Base-by-base conservation (phyloP, 768 basidiomycete species). In the Tylopilus rubrobrunneus region DNA sequence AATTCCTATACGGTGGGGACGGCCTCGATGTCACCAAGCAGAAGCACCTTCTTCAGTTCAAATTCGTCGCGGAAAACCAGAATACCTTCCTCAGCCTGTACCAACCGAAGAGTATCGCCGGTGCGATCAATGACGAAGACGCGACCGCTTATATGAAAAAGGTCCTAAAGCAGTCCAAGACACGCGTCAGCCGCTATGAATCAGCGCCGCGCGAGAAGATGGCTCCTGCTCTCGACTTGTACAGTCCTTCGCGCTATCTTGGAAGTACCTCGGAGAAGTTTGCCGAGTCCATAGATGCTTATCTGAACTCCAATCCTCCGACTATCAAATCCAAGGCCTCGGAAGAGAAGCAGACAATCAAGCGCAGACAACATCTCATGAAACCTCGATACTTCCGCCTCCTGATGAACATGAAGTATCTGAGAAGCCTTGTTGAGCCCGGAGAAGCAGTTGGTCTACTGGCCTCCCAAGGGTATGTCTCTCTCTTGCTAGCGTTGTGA, bases 391-490 rank as follows among this genome's bases (percentile, higher is more conserved):
- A 83, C 53, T 98, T 99, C 81, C 80, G 84, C 37, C 68, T 81
- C 23, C 70, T 98, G 60, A 94, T 96, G 84, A 86, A 93, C 62
- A 80, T 90, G 66, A 91, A 96, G 69, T 99, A 98, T 69, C 79
- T 98, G 81, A 81, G 89, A 53, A 92, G 91, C 67, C 73, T 99
- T 49, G 92, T 94, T 4, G 97, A 99, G 55, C 94, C 97, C 5
- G 97, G 97, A 57, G 97, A 99, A 73, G 94, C 97, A n/a, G 96
- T 99, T 31, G 97, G 97, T 39, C 71, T 98, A 44, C 76, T 99
- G 45, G 97, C 97, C 11, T 96, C 96, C 17, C 97, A 99, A 77
- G 92, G 95, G 96, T 95, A 70, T 58, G 82, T 75, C 27, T 31
- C 27, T 31, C 42, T 29, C 21, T 7, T 25, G 27, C 21, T 5